These are phyloP conservation scores for Gossypium davidsonii DNA, from an alignment of 441 rosid species.

Conservation along the genomic window DNA sequence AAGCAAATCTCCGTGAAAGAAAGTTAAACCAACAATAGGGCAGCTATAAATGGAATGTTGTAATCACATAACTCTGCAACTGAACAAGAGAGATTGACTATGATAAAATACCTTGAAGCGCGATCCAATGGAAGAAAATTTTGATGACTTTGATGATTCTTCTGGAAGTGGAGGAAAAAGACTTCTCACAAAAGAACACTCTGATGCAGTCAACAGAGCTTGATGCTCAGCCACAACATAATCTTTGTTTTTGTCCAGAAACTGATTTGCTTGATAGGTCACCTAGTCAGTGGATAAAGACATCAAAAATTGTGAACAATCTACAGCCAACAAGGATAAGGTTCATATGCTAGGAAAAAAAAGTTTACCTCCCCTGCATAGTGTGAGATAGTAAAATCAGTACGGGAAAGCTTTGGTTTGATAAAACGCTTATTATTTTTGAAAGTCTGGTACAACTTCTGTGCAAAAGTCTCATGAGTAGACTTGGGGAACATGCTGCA, in stretches of 20 bases:
- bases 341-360: constrained; percentile 11
- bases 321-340: not conserved
- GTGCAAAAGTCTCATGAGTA: constrained; percentile 98
- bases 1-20: constrained; percentile 7
- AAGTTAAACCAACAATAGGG: not conserved
- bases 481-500: constrained; percentile 99
- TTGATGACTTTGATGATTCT: constrained; percentile 93
- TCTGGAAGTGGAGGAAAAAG: constrained; percentile 89
- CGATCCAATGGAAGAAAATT: constrained; percentile 97
- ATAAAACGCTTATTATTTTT: constrained; percentile 89
- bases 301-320: constrained; percentile 17
- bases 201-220: constrained; percentile 80
- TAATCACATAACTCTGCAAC: not conserved
- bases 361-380: constrained; percentile 96
- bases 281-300: constrained; percentile 43
- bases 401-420: constrained; percentile 98
- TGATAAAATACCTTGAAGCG: constrained; percentile 73
- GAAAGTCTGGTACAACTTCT: constrained; percentile 96
- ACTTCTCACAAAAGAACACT: constrained; percentile 71
- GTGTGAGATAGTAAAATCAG: constrained; percentile 90
- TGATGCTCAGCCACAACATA: constrained; percentile 99
- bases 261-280: constrained; percentile 81
- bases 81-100: not conserved
- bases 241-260: constrained; percentile 99
- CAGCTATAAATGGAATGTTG: not conserved